phyloP scores from a whole-genome alignment of 331 rosid species.

The Malus hybrid region DNA sequence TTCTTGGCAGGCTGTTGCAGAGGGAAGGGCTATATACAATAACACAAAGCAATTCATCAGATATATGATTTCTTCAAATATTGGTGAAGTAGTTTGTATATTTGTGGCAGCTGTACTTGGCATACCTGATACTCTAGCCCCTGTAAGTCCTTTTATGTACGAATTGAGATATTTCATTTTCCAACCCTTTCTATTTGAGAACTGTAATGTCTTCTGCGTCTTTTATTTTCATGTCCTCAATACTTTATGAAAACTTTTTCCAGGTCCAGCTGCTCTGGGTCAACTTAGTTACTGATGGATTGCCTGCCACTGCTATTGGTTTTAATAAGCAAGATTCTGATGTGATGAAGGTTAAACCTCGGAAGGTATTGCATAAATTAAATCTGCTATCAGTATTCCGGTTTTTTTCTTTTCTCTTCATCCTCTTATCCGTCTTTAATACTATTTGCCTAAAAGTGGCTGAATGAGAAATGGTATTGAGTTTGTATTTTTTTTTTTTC shows the following conservation, averaged over 20 bases:
- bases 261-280: conserved; percentile 99
- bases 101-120: conserved; percentile 99
- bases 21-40: conserved; percentile 96
- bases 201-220: background rate
- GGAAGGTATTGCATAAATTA: conserved; percentile 55
- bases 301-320: conserved; percentile 99
- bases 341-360: conserved; percentile 95
- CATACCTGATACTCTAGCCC: conserved; percentile 96
- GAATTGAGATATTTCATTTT: background rate
- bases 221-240: background rate
- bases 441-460: background rate
- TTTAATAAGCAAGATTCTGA: conserved; percentile 95
- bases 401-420: background rate
- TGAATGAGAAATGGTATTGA: background rate
- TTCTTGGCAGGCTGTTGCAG: conserved; percentile 81
- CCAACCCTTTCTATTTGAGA: background rate
- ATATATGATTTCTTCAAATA: conserved; percentile 99
- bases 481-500: background rate
- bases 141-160: conserved; percentile 50
- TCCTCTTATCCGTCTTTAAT: background rate
- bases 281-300: conserved; percentile 94
- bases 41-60: conserved; percentile 96
- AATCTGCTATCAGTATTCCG: background rate
- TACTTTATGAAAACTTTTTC: conserved; percentile 9
- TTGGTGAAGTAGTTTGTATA: conserved; percentile 98